Evolutionary conservation across 441 rosid species (phyloP), one percentile per base, ranked within the genome.

Genomic region (Brassica hybrid): DNA sequence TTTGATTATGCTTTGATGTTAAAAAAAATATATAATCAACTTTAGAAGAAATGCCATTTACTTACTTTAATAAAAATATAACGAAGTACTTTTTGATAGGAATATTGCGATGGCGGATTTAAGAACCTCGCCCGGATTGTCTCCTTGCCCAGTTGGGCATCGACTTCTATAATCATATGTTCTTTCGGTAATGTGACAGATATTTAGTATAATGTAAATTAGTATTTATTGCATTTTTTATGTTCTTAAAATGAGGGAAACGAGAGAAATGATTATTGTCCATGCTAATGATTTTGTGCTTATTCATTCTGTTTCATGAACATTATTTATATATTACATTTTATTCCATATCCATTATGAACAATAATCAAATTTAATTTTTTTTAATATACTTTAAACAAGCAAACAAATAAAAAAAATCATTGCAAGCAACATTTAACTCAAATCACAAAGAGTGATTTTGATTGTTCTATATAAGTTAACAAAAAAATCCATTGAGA

Each of bases 91-190:
- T 16, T 52, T 52, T 14, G 21, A 25, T 56, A 76, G 80, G 76
- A 56, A 64, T 21, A 71, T 71, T 25, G 71, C 66, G 21, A 71
- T 62, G 56, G 63, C 64, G 38, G 32, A 56, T 54, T 4, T 64
- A 13, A 70, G 75, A 71, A 50, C 65, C 27, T 64, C 71, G 50
- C 25, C 66, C 0, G 60, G 52, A 61, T 65, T 76, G 34, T 57
- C 59, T 76, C 48, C 60, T 70, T 64, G 36, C 36, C 75, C 59
- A 13, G 25, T 54, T 54, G 65, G 23, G 65, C 21, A 48, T 70
- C 25, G 58, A 54, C 52, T 36, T 54, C 32, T 50, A 19, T 75
- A 54, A 54, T 41, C 13, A 12, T 74, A 10, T 57, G 23, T n/a
- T 13, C 12, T 5, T 65, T 14, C 9, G 23, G n/a, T 11, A 36